Percentiles rank a stretch among this genome's conserved stretches.
Conservation (phyloP, 1,284 basidiomycete species). For the Grifola frondosa region DNA sequence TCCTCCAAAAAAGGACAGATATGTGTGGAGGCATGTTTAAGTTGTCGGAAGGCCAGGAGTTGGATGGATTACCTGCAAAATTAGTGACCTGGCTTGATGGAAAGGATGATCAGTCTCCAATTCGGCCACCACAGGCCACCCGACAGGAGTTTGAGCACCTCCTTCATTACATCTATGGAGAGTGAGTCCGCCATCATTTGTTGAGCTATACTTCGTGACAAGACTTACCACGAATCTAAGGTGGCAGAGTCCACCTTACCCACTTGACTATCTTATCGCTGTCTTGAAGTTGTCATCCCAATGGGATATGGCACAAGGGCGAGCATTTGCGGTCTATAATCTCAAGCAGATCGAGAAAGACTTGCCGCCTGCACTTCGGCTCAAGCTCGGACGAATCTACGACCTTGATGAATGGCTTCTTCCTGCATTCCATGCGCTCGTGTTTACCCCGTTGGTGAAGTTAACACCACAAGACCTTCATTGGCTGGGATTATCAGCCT, state of each 20-base stretch:
- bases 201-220: neutral
- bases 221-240: neutral
- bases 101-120: neutral
- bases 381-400: neutral
- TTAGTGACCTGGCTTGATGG: neutral
- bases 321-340: neutral
- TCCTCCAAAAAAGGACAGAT: neutral
- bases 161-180: neutral
- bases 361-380: neutral
- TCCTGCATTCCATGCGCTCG: neutral
- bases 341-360: neutral
- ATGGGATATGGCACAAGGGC: neutral
- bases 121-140: neutral
- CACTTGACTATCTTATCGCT: neutral
- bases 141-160: neutral
- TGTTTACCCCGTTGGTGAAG: neutral
- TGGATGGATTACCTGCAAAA: neutral
- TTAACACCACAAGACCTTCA: too few species aligned
- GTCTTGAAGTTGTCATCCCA: neutral
- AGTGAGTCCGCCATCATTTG: too few species aligned
- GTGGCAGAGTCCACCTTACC: neutral
- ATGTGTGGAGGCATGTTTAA: neutral
- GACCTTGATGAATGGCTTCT: neutral
- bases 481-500: too few species aligned
- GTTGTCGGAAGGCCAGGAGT: too few species aligned